Base-by-base conservation (phyloP, 306 rosid genomes). In the Prunus mume region DNA sequence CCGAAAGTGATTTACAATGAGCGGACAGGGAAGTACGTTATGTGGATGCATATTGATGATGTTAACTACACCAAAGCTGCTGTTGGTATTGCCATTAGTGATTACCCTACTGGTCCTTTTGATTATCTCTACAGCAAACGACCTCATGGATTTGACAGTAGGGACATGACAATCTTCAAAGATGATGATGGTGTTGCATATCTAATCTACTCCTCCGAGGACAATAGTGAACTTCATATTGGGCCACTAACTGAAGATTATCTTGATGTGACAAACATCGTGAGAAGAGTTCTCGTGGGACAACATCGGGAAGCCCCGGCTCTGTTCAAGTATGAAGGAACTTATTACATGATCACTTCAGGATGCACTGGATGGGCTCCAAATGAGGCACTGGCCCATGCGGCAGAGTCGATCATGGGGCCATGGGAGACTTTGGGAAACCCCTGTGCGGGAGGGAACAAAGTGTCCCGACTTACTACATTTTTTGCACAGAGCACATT, bases 291-390 rank as follows among this genome's bases (percentile, higher is more conserved):
- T 78, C 96, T 96, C 12, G 87, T 96, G 15, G 99, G 96, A 78
- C 98, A 93, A 54, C 98, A 85, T 65, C 83, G 99, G 77, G 99
- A 96, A 91, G 98, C 99, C n/a, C 99, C 99, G 0, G 98, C 97
- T 28, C 14, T 96, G 66, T 92, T 96, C 90, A 96, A 96, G 88
- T 83, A 91, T 77, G 85, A 72, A 55, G 94, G 93, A 32, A 93
- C 98, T 74, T 92, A 96, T 82, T 96, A 96, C 83, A 96, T 96
- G 99, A 88, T 96, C 79, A 96, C 99, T 50, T 96, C 99, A 9
- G 99, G 98, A 67, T 96, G 99, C 84, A 87, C 99, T 0, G 99
- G 99, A 22, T 96, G 99, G 99, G 98, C 98, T 4, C 99, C 99
- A 3, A 96, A 96, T 3, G 98, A 91, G 84, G 99, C 99, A 14